A percentile compares a stretch with the other conserved stretches of the same genome.
Conservation (phyloP, 2,329 filamentous ascomycete genomes). For the Bisporella sp. region DNA sequence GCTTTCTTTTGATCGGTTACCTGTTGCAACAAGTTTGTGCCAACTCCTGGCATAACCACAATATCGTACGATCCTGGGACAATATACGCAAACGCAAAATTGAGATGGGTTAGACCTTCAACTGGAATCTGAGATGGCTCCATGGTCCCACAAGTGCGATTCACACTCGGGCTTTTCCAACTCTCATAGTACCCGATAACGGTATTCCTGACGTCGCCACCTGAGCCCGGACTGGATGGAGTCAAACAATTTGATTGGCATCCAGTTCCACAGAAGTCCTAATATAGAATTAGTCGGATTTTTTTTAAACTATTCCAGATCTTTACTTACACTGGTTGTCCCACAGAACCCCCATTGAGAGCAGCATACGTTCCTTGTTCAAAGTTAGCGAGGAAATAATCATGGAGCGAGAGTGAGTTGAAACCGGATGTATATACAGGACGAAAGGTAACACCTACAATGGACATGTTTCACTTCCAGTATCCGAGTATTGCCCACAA, state of each 20-base stretch:
- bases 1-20: slow-evolving; percentile 9
- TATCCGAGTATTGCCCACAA: no score
- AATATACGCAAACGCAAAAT: slow-evolving; percentile 31
- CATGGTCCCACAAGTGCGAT: background rate
- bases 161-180: background rate
- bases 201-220: background rate
- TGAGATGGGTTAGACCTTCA: slow-evolving; percentile 26
- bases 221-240: background rate
- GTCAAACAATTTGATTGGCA: slow-evolving; percentile 1
- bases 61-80: slow-evolving; percentile 10
- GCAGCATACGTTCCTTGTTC: slow-evolving; percentile 22
- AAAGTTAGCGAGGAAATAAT: no score
- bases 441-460: no score
- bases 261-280: slow-evolving; percentile 12
- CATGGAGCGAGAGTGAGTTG: no score
- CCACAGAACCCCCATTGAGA: slow-evolving; percentile 19
- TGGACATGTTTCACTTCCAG: no score
- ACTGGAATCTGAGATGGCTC: slow-evolving; percentile 7
- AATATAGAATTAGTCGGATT: background rate
- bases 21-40: slow-evolving; percentile 3
- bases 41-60: slow-evolving; percentile 26
- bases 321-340: background rate
- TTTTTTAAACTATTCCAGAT: background rate
- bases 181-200: background rate
- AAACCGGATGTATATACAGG: no score